A percentile compares a stretch with the other conserved stretches of the same genome.
phyloP scores from a whole-genome alignment of 768 basidiomycete species.

The Punctularia strigosozonata region DNA sequence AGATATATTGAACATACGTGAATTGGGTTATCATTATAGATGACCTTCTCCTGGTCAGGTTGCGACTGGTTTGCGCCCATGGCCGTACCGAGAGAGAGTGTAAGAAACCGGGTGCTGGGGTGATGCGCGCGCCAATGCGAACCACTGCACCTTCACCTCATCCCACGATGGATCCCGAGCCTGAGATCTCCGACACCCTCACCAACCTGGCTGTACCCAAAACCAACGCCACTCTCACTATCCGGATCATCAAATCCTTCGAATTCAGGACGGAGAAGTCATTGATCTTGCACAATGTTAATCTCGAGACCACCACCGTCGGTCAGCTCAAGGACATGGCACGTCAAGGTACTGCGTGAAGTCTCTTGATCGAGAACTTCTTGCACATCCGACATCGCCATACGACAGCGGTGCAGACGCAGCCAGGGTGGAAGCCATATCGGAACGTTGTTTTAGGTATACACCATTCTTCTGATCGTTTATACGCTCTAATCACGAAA shows the following conservation, averaged over 20 bases:
- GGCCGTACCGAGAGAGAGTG: background rate
- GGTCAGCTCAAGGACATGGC: conserved; percentile 65
- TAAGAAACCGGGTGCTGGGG: background rate
- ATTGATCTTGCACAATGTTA: conserved; percentile 71
- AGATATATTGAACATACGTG: conserved; percentile 15
- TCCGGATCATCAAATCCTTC: conserved; percentile 93
- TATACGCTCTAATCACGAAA: background rate
- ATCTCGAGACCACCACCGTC: conserved; percentile 73
- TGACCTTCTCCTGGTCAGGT: conserved; percentile 42
- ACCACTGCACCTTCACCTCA: too few relatives aligned
- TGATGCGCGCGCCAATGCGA: too few relatives aligned
- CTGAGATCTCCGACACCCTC: conserved; percentile 31
- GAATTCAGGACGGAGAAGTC: conserved; percentile 82
- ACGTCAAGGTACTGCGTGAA: conserved; percentile 39
- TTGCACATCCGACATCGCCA: conserved; percentile 2
- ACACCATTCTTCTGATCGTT: conserved; percentile 2
- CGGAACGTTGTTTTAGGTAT: conserved; percentile 58
- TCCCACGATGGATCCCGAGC: too few relatives aligned
- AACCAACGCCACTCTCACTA: conserved; percentile 74
- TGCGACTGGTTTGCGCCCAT: conserved; percentile 72
- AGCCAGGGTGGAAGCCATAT: conserved; percentile 85
- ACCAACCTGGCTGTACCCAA: conserved; percentile 58
- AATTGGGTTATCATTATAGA: conserved; percentile 26
- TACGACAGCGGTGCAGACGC: conserved; percentile 66
- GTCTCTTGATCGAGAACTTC: conserved; percentile 5